Percentiles rank a stretch among this genome's conserved stretches.
Evolutionary conservation across 768 basidiomycete genomes (phyloP).

Genomic region (Imleria badia): DNA sequence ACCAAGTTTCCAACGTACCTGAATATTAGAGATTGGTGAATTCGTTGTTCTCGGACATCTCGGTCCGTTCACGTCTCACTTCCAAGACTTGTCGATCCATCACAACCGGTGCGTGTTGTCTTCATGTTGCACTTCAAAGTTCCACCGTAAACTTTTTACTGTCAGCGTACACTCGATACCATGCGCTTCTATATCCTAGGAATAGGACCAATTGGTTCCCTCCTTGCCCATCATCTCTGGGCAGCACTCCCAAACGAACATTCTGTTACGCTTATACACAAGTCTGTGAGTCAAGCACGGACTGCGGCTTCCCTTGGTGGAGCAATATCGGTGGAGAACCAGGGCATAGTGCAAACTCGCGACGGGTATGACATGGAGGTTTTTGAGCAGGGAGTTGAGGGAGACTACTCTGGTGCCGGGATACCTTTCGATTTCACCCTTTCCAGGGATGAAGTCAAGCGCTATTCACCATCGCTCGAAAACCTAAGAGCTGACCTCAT

Average conservation of each 20-base stretch:
- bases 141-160: neutral
- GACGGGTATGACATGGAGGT: constrained; percentile 52
- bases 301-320: constrained; percentile 34
- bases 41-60: no score
- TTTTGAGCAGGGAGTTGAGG: constrained; percentile 39
- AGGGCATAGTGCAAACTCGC: constrained; percentile 43
- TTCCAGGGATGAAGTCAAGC: constrained; percentile 12
- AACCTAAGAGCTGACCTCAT: constrained; percentile 42
- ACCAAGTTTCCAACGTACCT: no score
- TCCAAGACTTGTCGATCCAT: neutral
- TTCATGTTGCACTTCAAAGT: neutral
- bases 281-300: constrained; percentile 40
- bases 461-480: constrained; percentile 11
- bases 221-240: constrained; percentile 80
- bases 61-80: no score
- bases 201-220: constrained; percentile 78
- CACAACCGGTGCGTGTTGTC: neutral
- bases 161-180: neutral
- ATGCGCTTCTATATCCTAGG: constrained; percentile 79
- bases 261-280: constrained; percentile 71
- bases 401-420: constrained; percentile 23
- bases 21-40: no score
- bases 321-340: constrained; percentile 47
- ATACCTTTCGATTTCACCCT: constrained; percentile 16
- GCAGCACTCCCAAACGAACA: constrained; percentile 49